Evolutionary conservation across 2,329 filamentous ascomycete species (phyloP).

Genomic region (Didymella pomorum): DNA sequence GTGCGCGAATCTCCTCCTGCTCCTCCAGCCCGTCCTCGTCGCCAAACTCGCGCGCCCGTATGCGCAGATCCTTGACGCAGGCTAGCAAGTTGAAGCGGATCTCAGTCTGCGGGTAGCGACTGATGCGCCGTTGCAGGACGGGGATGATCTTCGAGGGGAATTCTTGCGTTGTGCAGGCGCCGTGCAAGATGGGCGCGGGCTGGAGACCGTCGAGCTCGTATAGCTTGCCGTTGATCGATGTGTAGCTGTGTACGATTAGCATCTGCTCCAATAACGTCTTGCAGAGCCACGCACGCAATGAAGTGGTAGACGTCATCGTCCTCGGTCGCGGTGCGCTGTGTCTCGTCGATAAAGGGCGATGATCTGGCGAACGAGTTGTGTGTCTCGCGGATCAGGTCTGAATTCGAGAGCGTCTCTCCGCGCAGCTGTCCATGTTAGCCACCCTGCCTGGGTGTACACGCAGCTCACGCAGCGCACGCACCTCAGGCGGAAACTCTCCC

Average conservation of each 20-base stretch:
- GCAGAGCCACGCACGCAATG: slow-evolving; percentile 66
- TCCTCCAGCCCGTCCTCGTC: slow-evolving; percentile 79
- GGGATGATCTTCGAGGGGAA: slow-evolving; percentile 85
- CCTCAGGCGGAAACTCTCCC: slow-evolving; percentile 74
- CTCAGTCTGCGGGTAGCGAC: slow-evolving; percentile 83
- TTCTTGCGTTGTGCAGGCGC: slow-evolving; percentile 70
- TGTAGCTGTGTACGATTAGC: slow-evolving; percentile 63
- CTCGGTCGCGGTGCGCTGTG: slow-evolving; percentile 72
- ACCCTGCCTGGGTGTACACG: background rate
- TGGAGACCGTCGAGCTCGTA: slow-evolving; percentile 97
- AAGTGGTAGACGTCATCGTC: slow-evolving; percentile 97
- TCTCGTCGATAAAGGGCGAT: slow-evolving; percentile 93
- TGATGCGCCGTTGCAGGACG: slow-evolving; percentile 85
- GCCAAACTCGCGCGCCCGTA: slow-evolving; percentile 79
- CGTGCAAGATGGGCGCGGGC: slow-evolving; percentile 90
- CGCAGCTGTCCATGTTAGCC: slow-evolving; percentile 60
- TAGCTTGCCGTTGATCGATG: slow-evolving; percentile 76
- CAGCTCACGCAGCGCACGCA: slow-evolving; percentile 35
- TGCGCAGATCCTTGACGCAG: slow-evolving; percentile 83
- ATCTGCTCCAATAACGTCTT: background rate
- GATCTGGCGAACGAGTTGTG: slow-evolving; percentile 91
- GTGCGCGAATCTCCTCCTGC: slow-evolving; percentile 82
- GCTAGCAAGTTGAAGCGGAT: slow-evolving; percentile 96
- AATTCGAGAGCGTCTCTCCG: slow-evolving; percentile 76
- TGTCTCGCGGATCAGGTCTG: slow-evolving; percentile 65